These are phyloP conservation scores for Mortierella sp. DNA, from an alignment of 371 early-diverging fungal species.

Conservation along the genomic window DNA sequence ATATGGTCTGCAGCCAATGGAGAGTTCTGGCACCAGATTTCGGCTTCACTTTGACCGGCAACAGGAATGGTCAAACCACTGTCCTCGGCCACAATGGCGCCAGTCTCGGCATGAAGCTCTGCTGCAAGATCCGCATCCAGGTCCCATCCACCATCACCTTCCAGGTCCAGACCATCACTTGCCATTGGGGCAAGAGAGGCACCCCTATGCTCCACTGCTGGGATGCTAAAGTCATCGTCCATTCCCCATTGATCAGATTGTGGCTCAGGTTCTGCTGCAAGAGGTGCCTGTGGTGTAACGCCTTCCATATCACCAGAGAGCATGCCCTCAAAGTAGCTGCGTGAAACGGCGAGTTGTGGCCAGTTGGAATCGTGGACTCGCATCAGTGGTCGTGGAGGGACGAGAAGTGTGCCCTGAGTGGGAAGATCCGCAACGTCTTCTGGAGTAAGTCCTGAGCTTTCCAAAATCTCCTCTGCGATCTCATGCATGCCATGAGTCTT, in stretches of 20 bases:
- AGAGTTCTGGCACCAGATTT: conserved; percentile 10
- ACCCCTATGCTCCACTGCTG: conserved; percentile 27
- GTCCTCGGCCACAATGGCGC: conserved; percentile 70
- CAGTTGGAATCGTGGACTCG: conserved; percentile 83
- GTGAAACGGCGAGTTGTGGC: conserved; percentile 84
- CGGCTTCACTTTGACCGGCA: conserved; percentile 29
- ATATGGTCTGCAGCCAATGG: conserved; percentile 61
- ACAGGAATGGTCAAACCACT: conserved; percentile 75
- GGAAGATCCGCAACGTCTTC: conserved; percentile 70
- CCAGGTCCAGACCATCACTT: conserved; percentile 54
- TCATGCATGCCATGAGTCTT: conserved; percentile 87
- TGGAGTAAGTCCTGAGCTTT: conserved; percentile 71
- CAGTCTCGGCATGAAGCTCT: conserved; percentile 71
- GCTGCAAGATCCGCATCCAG: conserved; percentile 69
- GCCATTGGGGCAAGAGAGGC: conserved; percentile 23
- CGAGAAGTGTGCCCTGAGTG: conserved; percentile 58
- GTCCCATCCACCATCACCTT: conserved; percentile 65
- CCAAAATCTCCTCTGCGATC: conserved; percentile 84
- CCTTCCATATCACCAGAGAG: conserved; percentile 58
- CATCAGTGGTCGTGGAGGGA: conserved; percentile 74
- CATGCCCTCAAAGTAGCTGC: conserved; percentile 74
- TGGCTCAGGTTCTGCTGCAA: conserved; percentile 60
- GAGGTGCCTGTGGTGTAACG: conserved; percentile 41
- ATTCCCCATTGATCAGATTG: conserved; percentile 78
- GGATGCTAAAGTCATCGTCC: conserved; percentile 64